Evolutionary conservation across 257 asterid species (phyloP).

Genomic region (Asclepias syriaca): DNA sequence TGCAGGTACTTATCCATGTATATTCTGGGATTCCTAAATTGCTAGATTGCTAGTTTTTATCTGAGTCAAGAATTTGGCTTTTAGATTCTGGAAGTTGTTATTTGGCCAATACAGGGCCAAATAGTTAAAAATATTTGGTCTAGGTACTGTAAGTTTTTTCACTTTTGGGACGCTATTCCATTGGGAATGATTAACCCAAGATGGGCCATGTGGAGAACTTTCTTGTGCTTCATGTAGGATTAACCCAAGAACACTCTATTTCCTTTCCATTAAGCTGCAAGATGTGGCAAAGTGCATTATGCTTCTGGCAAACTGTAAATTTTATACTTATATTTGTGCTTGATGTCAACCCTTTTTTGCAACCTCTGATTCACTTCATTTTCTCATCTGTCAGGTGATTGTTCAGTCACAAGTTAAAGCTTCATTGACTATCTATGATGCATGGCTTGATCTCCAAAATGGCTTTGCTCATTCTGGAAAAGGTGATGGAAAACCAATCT

Average conservation of each 20-base stretch:
- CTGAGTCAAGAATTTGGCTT: background rate
- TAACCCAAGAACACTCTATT: background rate
- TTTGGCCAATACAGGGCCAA: background rate
- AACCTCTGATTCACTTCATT: background rate
- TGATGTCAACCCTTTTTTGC: background rate
- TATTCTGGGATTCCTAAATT: background rate
- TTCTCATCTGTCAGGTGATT: constrained; percentile 44
- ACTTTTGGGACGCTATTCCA: background rate
- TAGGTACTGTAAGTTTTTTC: background rate
- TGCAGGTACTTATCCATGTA: constrained; percentile 57
- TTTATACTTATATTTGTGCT: background rate
- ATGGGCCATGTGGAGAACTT: background rate
- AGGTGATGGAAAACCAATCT: constrained; percentile 64
- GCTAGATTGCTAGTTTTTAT: background rate
- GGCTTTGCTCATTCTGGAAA: constrained; percentile 79
- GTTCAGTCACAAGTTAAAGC: constrained; percentile 96
- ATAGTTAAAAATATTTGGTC: background rate
- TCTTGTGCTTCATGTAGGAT: background rate
- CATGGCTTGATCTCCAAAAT: constrained; percentile 94
- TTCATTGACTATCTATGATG: constrained; percentile 67
- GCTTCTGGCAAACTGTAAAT: background rate
- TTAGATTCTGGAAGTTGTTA: background rate
- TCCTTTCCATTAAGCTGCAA: background rate
- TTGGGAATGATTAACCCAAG: background rate
- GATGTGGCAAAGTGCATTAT: background rate